Evolutionary conservation across 2,329 filamentous ascomycete genomes (phyloP).

Genomic region (Alternaria postmessia): DNA sequence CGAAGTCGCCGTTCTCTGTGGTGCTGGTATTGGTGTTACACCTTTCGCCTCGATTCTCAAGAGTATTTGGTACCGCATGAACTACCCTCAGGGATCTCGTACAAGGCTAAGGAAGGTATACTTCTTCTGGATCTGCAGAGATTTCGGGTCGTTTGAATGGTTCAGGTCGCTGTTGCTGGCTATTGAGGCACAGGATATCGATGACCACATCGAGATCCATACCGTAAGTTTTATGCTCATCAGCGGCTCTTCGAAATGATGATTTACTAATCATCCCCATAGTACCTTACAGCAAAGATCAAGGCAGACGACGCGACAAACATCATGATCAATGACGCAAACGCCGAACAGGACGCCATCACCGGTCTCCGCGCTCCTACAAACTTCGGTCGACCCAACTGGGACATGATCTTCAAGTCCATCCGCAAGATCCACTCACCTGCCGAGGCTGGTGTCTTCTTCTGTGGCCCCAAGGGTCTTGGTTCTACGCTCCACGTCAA

Average conservation of each 20-base stretch:
- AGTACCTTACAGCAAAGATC: conserved; percentile 86
- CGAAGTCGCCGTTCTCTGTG: conserved; percentile 60
- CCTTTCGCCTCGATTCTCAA: conserved; percentile 68
- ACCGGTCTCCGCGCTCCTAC: conserved; percentile 83
- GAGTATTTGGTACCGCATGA: conserved; percentile 93
- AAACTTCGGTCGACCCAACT: conserved; percentile 86
- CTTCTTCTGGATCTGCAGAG: conserved; percentile 92
- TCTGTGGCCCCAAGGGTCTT: conserved; percentile 83
- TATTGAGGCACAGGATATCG: conserved; percentile 85
- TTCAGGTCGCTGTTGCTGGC: conserved; percentile 83
- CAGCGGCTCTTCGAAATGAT: not conserved
- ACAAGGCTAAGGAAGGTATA: conserved; percentile 85
- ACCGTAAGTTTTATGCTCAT: conserved; percentile 57
- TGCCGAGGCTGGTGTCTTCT: conserved; percentile 63
- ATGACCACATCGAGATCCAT: conserved; percentile 87
- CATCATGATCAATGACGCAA: conserved; percentile 91
- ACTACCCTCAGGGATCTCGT: conserved; percentile 77
- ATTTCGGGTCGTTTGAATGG: conserved; percentile 90
- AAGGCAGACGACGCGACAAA: conserved; percentile 86
- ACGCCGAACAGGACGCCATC: conserved; percentile 83
- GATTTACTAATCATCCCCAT: conserved; percentile 21
- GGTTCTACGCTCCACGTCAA: conserved; percentile 80
- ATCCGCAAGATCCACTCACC: conserved; percentile 73
- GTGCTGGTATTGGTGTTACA: conserved; percentile 62
- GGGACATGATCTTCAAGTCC: conserved; percentile 88